phyloP scores from a whole-genome alignment of 176 grass and related monocot genomes.

The Themeda triandra region DNA sequence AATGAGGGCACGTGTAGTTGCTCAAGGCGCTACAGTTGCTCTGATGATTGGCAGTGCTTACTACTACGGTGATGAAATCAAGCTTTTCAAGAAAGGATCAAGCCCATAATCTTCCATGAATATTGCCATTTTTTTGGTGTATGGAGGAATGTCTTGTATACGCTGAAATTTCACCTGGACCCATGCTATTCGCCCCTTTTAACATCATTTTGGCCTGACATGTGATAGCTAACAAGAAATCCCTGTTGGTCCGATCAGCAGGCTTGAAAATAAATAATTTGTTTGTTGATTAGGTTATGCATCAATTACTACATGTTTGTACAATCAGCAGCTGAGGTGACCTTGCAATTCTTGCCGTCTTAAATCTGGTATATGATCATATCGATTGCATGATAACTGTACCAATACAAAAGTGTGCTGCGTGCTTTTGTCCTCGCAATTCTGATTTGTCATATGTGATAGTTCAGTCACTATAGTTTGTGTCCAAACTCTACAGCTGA shows the following conservation, averaged over 20 bases:
- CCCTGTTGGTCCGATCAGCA: background rate
- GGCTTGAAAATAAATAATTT: slow-evolving; percentile 11
- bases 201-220: slow-evolving; percentile 15
- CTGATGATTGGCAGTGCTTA: slow-evolving; percentile 89
- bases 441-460: background rate
- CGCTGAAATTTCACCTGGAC: background rate
- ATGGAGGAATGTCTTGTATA: background rate
- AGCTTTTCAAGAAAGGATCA: slow-evolving; percentile 60
- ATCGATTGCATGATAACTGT: background rate
- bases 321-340: background rate
- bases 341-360: background rate
- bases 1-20: slow-evolving; percentile 80
- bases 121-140: background rate
- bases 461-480: background rate
- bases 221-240: slow-evolving; percentile 14
- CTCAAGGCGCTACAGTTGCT: slow-evolving; percentile 85
- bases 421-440: background rate
- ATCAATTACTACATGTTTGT: background rate
- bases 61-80: slow-evolving; percentile 85
- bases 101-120: slow-evolving; percentile 31
- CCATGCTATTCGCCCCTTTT: background rate
- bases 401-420: background rate
- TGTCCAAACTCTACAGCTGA: background rate
- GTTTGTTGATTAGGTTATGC: background rate
- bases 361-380: background rate